Conservation (phyloP, 371 early-diverging fungal genomes). For the Haplosporangium sp. region DNA sequence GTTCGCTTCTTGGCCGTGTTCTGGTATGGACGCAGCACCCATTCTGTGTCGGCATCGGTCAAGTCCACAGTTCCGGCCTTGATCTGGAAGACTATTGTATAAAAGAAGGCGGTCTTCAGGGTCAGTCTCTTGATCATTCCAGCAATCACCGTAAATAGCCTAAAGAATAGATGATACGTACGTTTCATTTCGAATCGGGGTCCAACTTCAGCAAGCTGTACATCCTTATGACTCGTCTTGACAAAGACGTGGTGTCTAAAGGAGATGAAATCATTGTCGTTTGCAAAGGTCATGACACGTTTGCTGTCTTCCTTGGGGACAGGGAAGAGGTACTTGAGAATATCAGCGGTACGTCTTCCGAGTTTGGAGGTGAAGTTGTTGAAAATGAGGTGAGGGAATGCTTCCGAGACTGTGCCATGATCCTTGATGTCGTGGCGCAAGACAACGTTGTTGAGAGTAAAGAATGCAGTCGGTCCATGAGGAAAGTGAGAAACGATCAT, state of each 20-base stretch:
- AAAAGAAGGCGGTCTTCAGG: neutral
- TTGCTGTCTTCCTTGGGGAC: constrained; percentile 97
- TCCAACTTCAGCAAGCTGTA: constrained; percentile 96
- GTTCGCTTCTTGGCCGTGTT: constrained; percentile 94
- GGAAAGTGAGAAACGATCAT: constrained; percentile 98
- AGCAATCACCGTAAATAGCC: neutral
- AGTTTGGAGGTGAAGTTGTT: constrained; percentile 92
- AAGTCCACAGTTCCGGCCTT: constrained; percentile 95
- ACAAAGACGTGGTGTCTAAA: constrained; percentile 97
- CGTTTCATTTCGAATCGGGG: constrained; percentile 98
- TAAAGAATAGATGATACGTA: constrained; percentile 55
- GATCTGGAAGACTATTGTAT: constrained; percentile 86
- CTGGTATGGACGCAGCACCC: constrained; percentile 96
- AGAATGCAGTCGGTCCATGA: constrained; percentile 98
- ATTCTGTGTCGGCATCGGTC: constrained; percentile 97
- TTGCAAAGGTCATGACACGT: constrained; percentile 96
- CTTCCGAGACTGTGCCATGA: constrained; percentile 95
- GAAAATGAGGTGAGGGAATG: constrained; percentile 96
- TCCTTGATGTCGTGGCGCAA: constrained; percentile 97
- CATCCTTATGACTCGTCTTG: constrained; percentile 87
- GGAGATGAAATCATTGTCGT: constrained; percentile 96
- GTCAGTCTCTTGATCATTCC: neutral
- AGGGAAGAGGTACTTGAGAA: constrained; percentile 96
- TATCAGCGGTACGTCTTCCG: constrained; percentile 87
- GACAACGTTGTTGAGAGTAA: constrained; percentile 97